Base-by-base conservation (phyloP, 139 green algal species). In the Chlorella sp. region DNA sequence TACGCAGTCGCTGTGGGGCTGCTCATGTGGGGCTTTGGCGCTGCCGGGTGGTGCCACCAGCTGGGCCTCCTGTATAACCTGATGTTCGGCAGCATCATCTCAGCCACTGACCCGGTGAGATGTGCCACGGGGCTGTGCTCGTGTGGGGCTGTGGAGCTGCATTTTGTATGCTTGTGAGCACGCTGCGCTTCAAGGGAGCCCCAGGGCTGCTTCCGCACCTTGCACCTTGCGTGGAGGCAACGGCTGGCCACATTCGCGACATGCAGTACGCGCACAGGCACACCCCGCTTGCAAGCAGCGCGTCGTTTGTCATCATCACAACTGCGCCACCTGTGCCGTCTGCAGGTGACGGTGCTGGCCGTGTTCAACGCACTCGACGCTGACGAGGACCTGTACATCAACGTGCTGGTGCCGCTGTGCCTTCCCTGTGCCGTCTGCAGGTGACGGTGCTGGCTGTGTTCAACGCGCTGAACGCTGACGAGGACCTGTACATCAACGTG, bases 401-500 rank as follows among this genome's bases (percentile, higher is more conserved):
- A n/a, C n/a, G n/a, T n/a, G n/a, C n/a, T 67, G 23, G 14, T 74
- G 50, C 14, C 49, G 29, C 50, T 74, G 50, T 67, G 4, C 17
- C 27, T 14, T 29, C 23, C 55, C 62, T 60, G 64, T 71, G 35
- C 26, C 6, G 24, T 31, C 2, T 23, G n/a, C 77, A 86, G 77
- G 83, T 89, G n/a, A 85, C 82, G 2, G 83, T 88, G 60, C 75
- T 90, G 31, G 81, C 85, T 14, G 75, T 90, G 27, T 90, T 90
- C 61, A 49, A 81, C 61, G 31, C 64, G 17, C 77, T 90, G 2
- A 49, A 79, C 30, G 90, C 82, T 14, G 63, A 91, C 36, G 65
- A 73, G 29, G 78, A 94, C 34, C 76, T 96, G 35, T 93, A 96
- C 79, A 87, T 87, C 36, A 79, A 94, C 33, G 90, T 96, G 35